These are phyloP conservation scores for Phytopythium cucurbitacearum DNA, from an alignment of 352 stramenopile genomes.

Conservation along the genomic window DNA sequence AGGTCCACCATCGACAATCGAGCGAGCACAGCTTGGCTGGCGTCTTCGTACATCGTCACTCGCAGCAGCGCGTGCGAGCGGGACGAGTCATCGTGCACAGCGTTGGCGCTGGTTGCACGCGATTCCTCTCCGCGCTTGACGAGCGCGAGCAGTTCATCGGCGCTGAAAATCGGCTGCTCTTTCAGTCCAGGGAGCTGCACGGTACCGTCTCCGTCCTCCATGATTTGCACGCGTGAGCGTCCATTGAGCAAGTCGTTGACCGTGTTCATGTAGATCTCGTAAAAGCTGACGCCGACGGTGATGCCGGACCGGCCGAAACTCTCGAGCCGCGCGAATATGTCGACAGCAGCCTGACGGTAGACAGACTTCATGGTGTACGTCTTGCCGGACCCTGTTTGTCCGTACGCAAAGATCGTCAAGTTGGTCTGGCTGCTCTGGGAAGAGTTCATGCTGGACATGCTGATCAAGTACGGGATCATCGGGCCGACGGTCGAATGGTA, in stretches of 20 bases:
- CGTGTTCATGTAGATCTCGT: slow-evolving; percentile 97
- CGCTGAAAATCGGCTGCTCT: slow-evolving; percentile 68
- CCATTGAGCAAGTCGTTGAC: slow-evolving; percentile 93
- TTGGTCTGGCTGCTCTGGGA: slow-evolving; percentile 15
- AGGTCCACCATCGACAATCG: slow-evolving; percentile 89
- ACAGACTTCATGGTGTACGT: slow-evolving; percentile 92
- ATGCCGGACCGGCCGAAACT: not conserved
- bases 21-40: slow-evolving; percentile 19
- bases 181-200: slow-evolving; percentile 92
- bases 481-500: slow-evolving; percentile 75
- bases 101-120: slow-evolving; percentile 94
- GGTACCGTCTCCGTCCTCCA: slow-evolving; percentile 90
- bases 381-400: slow-evolving; percentile 93
- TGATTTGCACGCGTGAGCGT: slow-evolving; percentile 83
- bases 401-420: slow-evolving; percentile 96
- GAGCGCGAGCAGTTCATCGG: slow-evolving; percentile 86
- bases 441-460: slow-evolving; percentile 15
- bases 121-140: slow-evolving; percentile 86
- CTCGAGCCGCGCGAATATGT: slow-evolving; percentile 52
- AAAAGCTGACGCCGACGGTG: slow-evolving; percentile 86
- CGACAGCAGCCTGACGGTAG: slow-evolving; percentile 50
- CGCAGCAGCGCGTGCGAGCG: slow-evolving; percentile 91
- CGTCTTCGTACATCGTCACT: slow-evolving; percentile 56
- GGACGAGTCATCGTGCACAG: slow-evolving; percentile 91
- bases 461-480: slow-evolving; percentile 43